Conservation (phyloP, 2,329 filamentous ascomycete genomes). For the Tolypocladium ovalisporum region DNA sequence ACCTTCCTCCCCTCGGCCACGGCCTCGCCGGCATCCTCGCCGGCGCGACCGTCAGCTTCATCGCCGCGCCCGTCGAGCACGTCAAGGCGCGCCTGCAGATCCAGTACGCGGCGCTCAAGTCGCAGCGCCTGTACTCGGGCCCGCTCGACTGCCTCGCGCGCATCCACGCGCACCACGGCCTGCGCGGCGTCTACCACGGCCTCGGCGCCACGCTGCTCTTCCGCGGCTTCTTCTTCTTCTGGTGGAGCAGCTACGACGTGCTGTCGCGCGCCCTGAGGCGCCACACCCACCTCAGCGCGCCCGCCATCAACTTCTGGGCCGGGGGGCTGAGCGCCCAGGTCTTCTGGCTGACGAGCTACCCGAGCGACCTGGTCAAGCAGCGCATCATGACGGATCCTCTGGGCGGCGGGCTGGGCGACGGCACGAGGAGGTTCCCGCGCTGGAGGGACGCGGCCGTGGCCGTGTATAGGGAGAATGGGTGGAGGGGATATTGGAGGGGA, state of each 20-base stretch:
- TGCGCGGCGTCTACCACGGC: slow-evolving; percentile 76
- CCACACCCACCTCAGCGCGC: slow-evolving; percentile 60
- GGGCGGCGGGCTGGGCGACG: slow-evolving; percentile 57
- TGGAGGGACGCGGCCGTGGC: slow-evolving; percentile 74
- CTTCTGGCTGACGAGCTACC: slow-evolving; percentile 90
- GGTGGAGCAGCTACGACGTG: slow-evolving; percentile 94
- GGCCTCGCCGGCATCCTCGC: slow-evolving; percentile 80
- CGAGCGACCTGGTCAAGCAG: slow-evolving; percentile 90
- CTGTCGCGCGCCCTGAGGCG: slow-evolving; percentile 58
- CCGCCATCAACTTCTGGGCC: slow-evolving; percentile 93
- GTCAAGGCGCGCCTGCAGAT: slow-evolving; percentile 90
- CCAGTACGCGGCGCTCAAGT: slow-evolving; percentile 76
- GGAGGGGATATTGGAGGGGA: slow-evolving; percentile 79
- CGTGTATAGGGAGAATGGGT: slow-evolving; percentile 67
- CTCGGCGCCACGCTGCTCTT: slow-evolving; percentile 78
- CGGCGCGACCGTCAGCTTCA: slow-evolving; percentile 81
- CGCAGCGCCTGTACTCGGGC: slow-evolving; percentile 69
- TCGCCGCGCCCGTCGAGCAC: slow-evolving; percentile 90
- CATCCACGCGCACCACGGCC: slow-evolving; percentile 59
- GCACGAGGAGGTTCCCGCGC: slow-evolving; percentile 53
- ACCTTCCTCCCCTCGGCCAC: slow-evolving; percentile 67
- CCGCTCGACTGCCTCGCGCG: slow-evolving; percentile 75
- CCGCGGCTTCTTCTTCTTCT: slow-evolving; percentile 90
- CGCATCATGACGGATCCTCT: slow-evolving; percentile 92
- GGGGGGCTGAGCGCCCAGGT: slow-evolving; percentile 86